Evolutionary conservation across 2,329 filamentous ascomycete genomes (phyloP), one percentile per base, ranked within the genome.

Genomic region (Colletotrichum higginsianum): DNA sequence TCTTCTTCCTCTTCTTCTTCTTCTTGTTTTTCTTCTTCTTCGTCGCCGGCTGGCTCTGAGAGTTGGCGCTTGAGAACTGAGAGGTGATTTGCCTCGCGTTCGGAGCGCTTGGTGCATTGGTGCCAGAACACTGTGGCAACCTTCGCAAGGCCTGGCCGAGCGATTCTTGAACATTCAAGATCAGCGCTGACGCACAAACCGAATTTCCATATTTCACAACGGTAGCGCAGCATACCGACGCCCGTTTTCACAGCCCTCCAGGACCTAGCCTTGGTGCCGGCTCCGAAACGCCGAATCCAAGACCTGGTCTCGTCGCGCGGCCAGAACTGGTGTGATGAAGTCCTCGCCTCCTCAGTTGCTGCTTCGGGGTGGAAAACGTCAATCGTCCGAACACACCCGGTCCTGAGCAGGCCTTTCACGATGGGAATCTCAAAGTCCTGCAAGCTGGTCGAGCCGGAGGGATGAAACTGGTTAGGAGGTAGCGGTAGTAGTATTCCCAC

Each of bases 361-460:
- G 55, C 55, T 0, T 23, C 38, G 1, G 55, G 55, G 5, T 58
- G 55, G 15, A 44, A 5, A 1, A 16, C 55, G 3, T 23, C 35
- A 4, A 58, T 58, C 5, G 12, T 58, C 16, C 18, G 7, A 7
- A 58, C 55, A 1, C n/a, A 16, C 2, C 38, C 55, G 8, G 18
- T 21, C 21, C 13, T 7, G 13, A 58, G 38, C 2, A 58, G 40
- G 4, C 55, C 55, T 44, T 58, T 26, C 9, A 58, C 8, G 2
- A 58, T 58, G 1, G 55, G 55, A 2, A 42, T 44, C 6, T 58
- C 55, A 5, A 58, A 44, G 5, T 58, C 55, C 16, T 58, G 55
- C n/a, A 58, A 38, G 21, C 21, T 58, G 21, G 55, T 58, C 13
- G 9, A 58, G 38, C 55, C 55, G 1, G 55, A 58, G 15, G 55